Evolutionary conservation across 1,284 basidiomycete genomes (phyloP), one percentile per base, ranked within the genome.

Genomic region (Puccinia coronata): DNA sequence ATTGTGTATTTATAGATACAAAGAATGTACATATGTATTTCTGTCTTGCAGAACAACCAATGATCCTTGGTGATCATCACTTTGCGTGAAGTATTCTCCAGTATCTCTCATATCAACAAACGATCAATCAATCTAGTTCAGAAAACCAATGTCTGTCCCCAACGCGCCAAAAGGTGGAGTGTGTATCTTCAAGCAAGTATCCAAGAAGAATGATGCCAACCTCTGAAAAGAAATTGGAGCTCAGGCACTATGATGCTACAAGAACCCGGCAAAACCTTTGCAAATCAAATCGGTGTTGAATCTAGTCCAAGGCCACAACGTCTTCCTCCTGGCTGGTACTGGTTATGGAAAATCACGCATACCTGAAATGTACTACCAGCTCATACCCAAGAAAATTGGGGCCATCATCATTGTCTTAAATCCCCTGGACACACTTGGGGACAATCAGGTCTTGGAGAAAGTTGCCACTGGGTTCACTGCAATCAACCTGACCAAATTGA

Each of bases 271-370:
- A 11, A 73, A 73, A 31, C 28, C 25, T 5, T 9, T 53, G 14
- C 71, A 73, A 73, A 36, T 73, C 25, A 49, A 49, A 5, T 28
- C 23, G 8, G 34, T 73, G 12, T 20, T 39, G 9, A 73, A 53
- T n/a, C 71, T 73, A 51, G 31, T 39, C 18, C 51, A 39, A 34
- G 49, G 71, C 18, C 31, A 28, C 47, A 55, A 73, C 55, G 55
- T 12, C 9, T 55, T 73, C 36, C 41, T 73, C 20, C 41, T 73
- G 47, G 47, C 31, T 4, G 71, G 49, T 6, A 73, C 71, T 6
- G 71, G 49, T 12, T 73, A 53, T 73, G 47, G 47, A 3, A 73
- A 73, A 36, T 73, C 71, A 4, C 9, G 51, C 1, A 73, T 53
- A 11, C 5, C 71, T 16, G 67, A 70, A 49, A 49, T 70, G 39